Evolutionary conservation across 345 rosid genomes (phyloP).

Genomic region (Corymbia maculata): DNA sequence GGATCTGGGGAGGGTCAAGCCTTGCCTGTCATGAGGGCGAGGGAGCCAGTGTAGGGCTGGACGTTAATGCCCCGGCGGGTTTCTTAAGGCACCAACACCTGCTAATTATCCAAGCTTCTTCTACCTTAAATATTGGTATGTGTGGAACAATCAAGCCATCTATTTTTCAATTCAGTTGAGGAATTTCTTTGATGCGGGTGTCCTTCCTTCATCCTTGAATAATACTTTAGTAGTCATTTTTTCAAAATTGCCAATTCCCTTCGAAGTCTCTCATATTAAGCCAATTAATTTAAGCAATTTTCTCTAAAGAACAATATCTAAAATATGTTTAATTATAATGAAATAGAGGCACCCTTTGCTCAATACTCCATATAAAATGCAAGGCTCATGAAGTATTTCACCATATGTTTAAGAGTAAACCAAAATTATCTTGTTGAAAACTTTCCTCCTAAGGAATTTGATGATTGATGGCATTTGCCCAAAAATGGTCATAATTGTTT

Average conservation of each 20-base stretch:
- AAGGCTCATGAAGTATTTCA: neutral
- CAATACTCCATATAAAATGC: neutral
- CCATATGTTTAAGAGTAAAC: neutral
- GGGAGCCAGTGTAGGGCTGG: too few species aligned
- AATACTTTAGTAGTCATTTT: neutral
- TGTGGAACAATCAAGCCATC: too few species aligned
- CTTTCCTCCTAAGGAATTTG: neutral
- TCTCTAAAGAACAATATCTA: neutral
- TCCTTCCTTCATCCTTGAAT: too few species aligned
- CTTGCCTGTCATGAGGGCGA: too few species aligned
- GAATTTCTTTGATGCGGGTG: too few species aligned
- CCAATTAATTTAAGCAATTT: neutral
- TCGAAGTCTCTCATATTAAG: neutral
- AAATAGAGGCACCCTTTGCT: neutral
- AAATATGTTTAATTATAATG: neutral
- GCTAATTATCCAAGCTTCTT: too few species aligned
- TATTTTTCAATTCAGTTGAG: too few species aligned
- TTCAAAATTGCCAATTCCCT: neutral
- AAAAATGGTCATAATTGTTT: neutral
- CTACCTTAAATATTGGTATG: too few species aligned
- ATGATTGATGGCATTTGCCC: neutral
- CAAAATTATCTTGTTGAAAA: neutral
- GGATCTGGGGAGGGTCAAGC: too few species aligned
- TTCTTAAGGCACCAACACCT: too few species aligned
- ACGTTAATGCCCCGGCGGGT: too few species aligned